phyloP scores from a whole-genome alignment of 2,329 filamentous ascomycete species.

The Purpureocillium lavendulum region DNA sequence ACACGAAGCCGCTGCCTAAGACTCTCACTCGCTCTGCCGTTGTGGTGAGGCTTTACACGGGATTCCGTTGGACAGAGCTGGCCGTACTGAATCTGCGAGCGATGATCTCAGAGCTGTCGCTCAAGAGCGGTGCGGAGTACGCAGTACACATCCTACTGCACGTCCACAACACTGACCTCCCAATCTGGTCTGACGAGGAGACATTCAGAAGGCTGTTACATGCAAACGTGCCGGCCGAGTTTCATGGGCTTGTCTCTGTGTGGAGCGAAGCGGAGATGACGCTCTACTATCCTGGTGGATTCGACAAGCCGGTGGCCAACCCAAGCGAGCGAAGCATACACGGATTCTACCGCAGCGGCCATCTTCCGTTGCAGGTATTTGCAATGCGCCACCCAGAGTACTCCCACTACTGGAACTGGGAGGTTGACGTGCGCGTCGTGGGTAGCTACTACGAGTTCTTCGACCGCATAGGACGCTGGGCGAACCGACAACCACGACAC shows the following conservation, averaged over 20 bases:
- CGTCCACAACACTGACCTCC: conserved; percentile 69
- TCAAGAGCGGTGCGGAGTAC: conserved; percentile 76
- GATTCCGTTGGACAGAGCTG: conserved; percentile 70
- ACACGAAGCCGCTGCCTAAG: too few relatives aligned
- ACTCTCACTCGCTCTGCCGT: conserved; percentile 54
- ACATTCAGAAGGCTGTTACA: conserved; percentile 65
- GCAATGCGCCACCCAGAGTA: conserved; percentile 56
- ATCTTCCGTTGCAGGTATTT: conserved; percentile 57
- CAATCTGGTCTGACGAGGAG: conserved; percentile 72
- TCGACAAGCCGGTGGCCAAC: conserved; percentile 58
- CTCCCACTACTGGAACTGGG: conserved; percentile 62
- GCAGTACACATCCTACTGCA: conserved; percentile 77
- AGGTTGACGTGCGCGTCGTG: conserved; percentile 59
- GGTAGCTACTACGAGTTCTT: conserved; percentile 68
- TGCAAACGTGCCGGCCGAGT: conserved; percentile 60
- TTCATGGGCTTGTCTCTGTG: conserved; percentile 69
- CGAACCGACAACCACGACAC: conserved; percentile 56
- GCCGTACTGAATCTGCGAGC: conserved; percentile 75
- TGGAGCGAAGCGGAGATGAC: conserved; percentile 84
- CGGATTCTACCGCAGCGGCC: conserved; percentile 59
- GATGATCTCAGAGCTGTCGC: conserved; percentile 67
- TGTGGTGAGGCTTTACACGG: conserved; percentile 71
- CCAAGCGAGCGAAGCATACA: conserved; percentile 51
- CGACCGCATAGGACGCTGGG: conserved; percentile 57
- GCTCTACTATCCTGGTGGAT: conserved; percentile 62